These are phyloP conservation scores for Suhomyces coccinellae DNA, from an alignment of 1,139 yeast genomes.

Conservation along the genomic window DNA sequence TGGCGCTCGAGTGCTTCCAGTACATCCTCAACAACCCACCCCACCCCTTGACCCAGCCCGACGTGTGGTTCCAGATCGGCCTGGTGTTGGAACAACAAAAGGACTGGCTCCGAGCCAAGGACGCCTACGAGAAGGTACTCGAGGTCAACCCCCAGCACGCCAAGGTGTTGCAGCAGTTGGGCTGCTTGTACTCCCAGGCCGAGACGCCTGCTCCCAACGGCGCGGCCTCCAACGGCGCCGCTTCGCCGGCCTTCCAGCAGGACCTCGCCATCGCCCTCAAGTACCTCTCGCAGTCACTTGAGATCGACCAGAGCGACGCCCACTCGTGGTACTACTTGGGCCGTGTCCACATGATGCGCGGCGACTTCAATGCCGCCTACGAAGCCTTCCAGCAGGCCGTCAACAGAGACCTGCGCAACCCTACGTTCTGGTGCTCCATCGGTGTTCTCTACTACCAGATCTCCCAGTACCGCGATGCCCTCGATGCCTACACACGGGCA, in stretches of 20 bases:
- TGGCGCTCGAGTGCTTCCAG: slow-evolving; percentile 90
- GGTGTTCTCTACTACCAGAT: slow-evolving; percentile 96
- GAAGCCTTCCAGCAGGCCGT: slow-evolving; percentile 99
- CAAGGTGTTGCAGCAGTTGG: slow-evolving; percentile 91
- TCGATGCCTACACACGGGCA: slow-evolving; percentile 96
- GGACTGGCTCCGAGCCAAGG: slow-evolving; percentile 88
- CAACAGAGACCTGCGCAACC: slow-evolving; percentile 91
- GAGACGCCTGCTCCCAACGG: slow-evolving; percentile 33
- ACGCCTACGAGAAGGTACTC: slow-evolving; percentile 91
- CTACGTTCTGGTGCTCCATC: slow-evolving; percentile 98
- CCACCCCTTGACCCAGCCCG: slow-evolving; percentile 92
- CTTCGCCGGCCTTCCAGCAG: slow-evolving; percentile 38
- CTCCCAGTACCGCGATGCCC: slow-evolving; percentile 92
- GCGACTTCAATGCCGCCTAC: slow-evolving; percentile 93
- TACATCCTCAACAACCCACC: slow-evolving; percentile 91
- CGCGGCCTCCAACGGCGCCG: slow-evolving; percentile 30
- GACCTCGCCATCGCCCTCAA: slow-evolving; percentile 83
- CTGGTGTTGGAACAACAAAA: slow-evolving; percentile 92
- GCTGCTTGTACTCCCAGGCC: slow-evolving; percentile 92
- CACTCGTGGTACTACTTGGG: slow-evolving; percentile 97
- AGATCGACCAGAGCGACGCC: slow-evolving; percentile 87
- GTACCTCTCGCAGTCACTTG: slow-evolving; percentile 81
- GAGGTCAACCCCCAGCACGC: slow-evolving; percentile 92
- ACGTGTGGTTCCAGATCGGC: slow-evolving; percentile 98
- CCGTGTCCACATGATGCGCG: slow-evolving; percentile 93